Evolutionary conservation across 2,329 filamentous ascomycete species (phyloP).

Genomic region (Calonectria hawksworthii): DNA sequence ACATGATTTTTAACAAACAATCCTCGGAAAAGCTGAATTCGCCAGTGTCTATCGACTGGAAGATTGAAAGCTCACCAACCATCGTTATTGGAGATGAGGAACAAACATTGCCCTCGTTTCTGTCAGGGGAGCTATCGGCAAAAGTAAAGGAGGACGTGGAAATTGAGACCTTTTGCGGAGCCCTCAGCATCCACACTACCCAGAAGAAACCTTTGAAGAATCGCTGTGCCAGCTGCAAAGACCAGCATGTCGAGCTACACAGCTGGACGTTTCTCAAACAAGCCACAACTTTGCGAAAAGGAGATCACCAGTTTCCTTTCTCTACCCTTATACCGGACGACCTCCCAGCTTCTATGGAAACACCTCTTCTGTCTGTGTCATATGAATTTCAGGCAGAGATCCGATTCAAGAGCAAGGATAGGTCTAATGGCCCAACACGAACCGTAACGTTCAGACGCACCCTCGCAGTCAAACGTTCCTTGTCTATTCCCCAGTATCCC

Average conservation of each 20-base stretch:
- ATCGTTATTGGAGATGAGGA: slow-evolving; percentile 18
- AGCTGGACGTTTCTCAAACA: slow-evolving; percentile 26
- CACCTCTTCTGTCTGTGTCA: slow-evolving; percentile 77
- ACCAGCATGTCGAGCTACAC: slow-evolving; percentile 31
- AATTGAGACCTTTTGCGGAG: slow-evolving; percentile 25
- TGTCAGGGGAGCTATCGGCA: slow-evolving; percentile 24
- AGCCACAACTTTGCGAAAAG: not conserved
- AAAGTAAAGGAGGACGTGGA: slow-evolving; percentile 18
- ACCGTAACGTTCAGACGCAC: slow-evolving; percentile 72
- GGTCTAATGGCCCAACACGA: slow-evolving; percentile 50
- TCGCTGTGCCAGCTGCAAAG: slow-evolving; percentile 34
- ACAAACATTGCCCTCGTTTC: not conserved
- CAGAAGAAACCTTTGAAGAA: slow-evolving; percentile 36
- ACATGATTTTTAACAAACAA: not conserved
- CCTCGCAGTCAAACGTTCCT: slow-evolving; percentile 82
- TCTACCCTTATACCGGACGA: slow-evolving; percentile 87
- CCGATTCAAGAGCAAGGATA: slow-evolving; percentile 67
- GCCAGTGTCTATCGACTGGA: slow-evolving; percentile 21
- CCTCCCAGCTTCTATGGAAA: slow-evolving; percentile 84
- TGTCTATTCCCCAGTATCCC: slow-evolving; percentile 78
- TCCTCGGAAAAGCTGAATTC: not conserved
- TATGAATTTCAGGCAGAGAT: slow-evolving; percentile 82
- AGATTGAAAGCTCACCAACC: slow-evolving; percentile 17
- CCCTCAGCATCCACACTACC: not conserved
- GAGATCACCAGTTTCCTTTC: slow-evolving; percentile 76